Conservation (phyloP, 345 rosid genomes). For the Eucalyptus rudis region DNA sequence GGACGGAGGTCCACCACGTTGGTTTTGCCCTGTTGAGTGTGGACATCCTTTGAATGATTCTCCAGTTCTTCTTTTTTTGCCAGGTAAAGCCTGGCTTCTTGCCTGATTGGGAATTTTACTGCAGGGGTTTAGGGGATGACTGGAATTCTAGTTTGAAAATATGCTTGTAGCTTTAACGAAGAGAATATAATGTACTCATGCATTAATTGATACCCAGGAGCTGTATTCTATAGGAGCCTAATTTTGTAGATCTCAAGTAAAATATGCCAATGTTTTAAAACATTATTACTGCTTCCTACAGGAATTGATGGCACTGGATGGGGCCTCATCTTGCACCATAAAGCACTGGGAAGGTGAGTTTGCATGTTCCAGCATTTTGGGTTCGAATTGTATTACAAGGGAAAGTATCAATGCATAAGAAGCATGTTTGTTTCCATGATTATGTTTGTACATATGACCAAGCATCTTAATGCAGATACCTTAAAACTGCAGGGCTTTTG, state of each 20-base stretch:
- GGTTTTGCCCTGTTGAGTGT: conserved; percentile 90
- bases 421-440: not conserved
- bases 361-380: not conserved
- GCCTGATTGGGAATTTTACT: not conserved
- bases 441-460: not conserved
- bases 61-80: conserved; percentile 71
- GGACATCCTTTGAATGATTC: conserved; percentile 55
- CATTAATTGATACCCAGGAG: not conserved
- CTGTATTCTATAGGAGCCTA: not conserved
- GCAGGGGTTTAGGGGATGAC: not conserved
- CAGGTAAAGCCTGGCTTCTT: conserved; percentile 35
- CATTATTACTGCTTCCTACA: not conserved
- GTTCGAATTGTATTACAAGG: not conserved
- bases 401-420: not conserved
- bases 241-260: not conserved
- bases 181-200: not conserved
- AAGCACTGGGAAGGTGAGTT: conserved; percentile 84
- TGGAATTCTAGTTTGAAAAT: not conserved
- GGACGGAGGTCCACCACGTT: conserved; percentile 86
- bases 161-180: not conserved
- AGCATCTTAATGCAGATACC: not conserved
- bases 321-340: conserved; percentile 78
- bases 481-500: conserved; percentile 55
- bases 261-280: not conserved
- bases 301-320: conserved; percentile 79